phyloP scores from a whole-genome alignment of 352 stramenopile species.

The Blastocystis sp. region DNA sequence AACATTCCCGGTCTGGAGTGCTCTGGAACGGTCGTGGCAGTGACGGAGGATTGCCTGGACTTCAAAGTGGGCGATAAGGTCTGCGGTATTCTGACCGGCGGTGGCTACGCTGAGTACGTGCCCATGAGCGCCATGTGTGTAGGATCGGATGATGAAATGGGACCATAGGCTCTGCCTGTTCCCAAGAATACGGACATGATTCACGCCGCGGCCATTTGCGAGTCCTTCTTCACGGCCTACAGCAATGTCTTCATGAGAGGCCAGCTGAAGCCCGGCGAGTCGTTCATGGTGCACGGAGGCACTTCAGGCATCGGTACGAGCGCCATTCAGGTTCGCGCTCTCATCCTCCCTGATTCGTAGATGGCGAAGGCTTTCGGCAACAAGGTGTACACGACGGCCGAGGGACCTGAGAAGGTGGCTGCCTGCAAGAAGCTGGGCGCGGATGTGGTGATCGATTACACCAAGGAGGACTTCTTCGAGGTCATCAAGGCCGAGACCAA shows the following conservation, averaged over 20 bases:
- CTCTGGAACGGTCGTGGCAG: slow-evolving; percentile 71
- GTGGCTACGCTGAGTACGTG: slow-evolving; percentile 72
- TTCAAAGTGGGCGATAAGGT: slow-evolving; percentile 72
- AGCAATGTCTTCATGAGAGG: slow-evolving; percentile 73
- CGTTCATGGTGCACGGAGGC: slow-evolving; percentile 73
- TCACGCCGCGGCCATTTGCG: slow-evolving; percentile 71
- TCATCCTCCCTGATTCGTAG: background rate
- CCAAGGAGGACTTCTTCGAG: slow-evolving; percentile 70
- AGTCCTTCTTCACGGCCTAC: slow-evolving; percentile 74
- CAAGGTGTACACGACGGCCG: slow-evolving; percentile 64
- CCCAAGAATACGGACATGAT: slow-evolving; percentile 70
- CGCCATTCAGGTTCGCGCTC: slow-evolving; percentile 70
- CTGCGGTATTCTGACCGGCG: slow-evolving; percentile 71
- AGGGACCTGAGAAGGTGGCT: slow-evolving; percentile 45
- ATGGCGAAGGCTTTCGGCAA: slow-evolving; percentile 60
- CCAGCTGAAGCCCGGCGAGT: slow-evolving; percentile 69
- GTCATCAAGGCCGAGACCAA: slow-evolving; percentile 66
- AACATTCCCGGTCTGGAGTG: slow-evolving; percentile 73
- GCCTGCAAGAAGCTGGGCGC: slow-evolving; percentile 71
- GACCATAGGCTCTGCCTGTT: slow-evolving; percentile 61
- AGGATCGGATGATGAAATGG: background rate
- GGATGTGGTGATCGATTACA: slow-evolving; percentile 71
- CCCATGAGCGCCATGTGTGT: slow-evolving; percentile 47
- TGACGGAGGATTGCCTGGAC: background rate
- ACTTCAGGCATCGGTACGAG: slow-evolving; percentile 72